Percentiles rank a stretch among this genome's conserved stretches.
Conservation (phyloP, 1,139 yeast genomes). For the Kodamaea derodonti region DNA sequence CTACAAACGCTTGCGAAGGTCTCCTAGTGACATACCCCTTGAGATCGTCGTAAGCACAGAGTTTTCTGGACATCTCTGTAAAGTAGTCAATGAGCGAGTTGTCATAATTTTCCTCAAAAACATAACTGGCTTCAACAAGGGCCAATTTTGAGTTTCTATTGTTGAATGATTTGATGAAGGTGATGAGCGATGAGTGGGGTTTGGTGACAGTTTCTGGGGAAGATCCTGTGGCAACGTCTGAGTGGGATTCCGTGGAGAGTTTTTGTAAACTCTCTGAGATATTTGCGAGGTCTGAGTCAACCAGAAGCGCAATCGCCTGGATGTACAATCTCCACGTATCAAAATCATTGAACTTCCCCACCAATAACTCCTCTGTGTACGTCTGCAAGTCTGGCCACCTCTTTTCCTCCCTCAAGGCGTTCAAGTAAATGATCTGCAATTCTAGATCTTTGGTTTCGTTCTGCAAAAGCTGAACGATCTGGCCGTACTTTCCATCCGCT, state of each 20-base stretch:
- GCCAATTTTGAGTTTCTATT: constrained; percentile 57
- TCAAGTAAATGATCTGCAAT: constrained; percentile 49
- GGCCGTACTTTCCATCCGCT: background rate
- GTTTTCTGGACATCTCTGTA: constrained; percentile 41
- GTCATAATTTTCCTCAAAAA: constrained; percentile 14
- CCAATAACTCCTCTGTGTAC: constrained; percentile 32
- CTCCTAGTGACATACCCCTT: constrained; percentile 26
- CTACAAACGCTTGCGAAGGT: constrained; percentile 11
- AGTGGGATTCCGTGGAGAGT: too few relatives aligned
- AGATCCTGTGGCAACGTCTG: too few relatives aligned
- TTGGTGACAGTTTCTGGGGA: too few relatives aligned
- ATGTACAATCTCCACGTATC: constrained; percentile 56
- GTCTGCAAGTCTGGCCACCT: constrained; percentile 41
- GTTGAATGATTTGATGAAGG: background rate
- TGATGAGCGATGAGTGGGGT: too few relatives aligned
- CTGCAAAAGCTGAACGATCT: background rate
- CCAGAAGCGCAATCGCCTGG: constrained; percentile 44
- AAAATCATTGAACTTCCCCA: constrained; percentile 52
- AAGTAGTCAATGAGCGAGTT: constrained; percentile 41
- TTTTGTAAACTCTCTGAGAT: too few relatives aligned
- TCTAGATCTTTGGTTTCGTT: constrained; percentile 41
- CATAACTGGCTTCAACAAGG: constrained; percentile 39
- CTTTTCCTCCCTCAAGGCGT: constrained; percentile 34
- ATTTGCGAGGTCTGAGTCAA: too few relatives aligned
- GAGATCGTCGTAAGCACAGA: constrained; percentile 61